Percentiles rank a stretch among this genome's conserved stretches.
phyloP scores from a whole-genome alignment of 1,284 basidiomycete species.

The Moniliophthora roreri region DNA sequence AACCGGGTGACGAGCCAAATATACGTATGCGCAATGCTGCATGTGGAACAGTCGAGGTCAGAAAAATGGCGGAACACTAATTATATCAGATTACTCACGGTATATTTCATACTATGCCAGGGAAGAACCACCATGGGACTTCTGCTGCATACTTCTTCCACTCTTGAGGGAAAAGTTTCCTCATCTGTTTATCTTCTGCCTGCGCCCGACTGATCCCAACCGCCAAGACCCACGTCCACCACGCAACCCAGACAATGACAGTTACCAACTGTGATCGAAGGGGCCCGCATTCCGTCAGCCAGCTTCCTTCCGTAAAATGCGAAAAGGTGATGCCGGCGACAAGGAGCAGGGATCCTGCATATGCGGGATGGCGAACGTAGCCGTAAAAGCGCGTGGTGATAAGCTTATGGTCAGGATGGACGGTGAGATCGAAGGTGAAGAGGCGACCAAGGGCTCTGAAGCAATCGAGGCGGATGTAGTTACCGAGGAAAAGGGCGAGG shows the following conservation, averaged over 20 bases:
- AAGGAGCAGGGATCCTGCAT: constrained; percentile 18
- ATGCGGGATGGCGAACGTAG: constrained; percentile 18
- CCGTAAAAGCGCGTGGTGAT: constrained; percentile 16
- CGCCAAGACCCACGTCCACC: constrained; percentile 53
- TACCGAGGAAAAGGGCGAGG: constrained; percentile 45
- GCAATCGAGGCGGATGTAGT: constrained; percentile 40
- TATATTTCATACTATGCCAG: constrained; percentile 32
- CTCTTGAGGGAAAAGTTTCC: constrained; percentile 45
- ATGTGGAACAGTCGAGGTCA: too few species aligned
- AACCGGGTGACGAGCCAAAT: too few species aligned
- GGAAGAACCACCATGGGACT: constrained; percentile 58
- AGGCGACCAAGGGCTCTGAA: constrained; percentile 17
- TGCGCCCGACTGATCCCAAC: constrained; percentile 49
- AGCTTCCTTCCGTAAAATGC: constrained; percentile 48
- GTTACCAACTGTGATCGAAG: constrained; percentile 15
- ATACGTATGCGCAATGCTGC: too few species aligned
- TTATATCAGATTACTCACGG: too few species aligned
- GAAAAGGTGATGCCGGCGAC: constrained; percentile 15
- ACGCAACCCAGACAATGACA: constrained; percentile 26
- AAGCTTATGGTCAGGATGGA: constrained; percentile 17
- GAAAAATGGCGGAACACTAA: too few species aligned
- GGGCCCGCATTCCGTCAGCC: constrained; percentile 50
- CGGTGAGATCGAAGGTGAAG: constrained; percentile 20
- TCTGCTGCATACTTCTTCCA: constrained; percentile 51
- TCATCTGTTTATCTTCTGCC: constrained; percentile 55